Percentiles rank a stretch among this genome's conserved stretches.
Evolutionary conservation across 352 stramenopile genomes (phyloP).

Genomic region (Thalassiosira oceanica): DNA sequence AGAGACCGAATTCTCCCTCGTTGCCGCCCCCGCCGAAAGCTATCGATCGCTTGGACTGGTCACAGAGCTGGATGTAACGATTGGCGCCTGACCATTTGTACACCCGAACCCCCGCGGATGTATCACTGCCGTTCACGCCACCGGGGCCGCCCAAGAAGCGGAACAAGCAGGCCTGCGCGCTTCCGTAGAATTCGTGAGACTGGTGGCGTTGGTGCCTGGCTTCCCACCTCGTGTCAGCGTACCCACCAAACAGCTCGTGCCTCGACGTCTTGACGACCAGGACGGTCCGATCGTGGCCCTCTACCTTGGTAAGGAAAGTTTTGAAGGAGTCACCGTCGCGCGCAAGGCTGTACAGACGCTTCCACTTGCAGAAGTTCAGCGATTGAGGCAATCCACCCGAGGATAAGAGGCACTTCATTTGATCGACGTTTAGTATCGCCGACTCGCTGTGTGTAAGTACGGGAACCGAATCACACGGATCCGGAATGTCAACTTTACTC

Average conservation of each 20-base stretch:
- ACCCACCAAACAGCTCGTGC: slow-evolving; percentile 75
- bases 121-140: neutral
- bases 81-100: slow-evolving; percentile 78
- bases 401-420: too few species aligned
- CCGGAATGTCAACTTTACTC: too few species aligned
- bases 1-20: slow-evolving; percentile 76
- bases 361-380: slow-evolving; percentile 74
- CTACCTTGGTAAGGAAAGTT: slow-evolving; percentile 58
- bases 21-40: slow-evolving; percentile 78
- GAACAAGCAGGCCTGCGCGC: slow-evolving; percentile 65
- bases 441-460: too few species aligned
- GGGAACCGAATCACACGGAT: too few species aligned
- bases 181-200: slow-evolving; percentile 64
- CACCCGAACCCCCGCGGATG: slow-evolving; percentile 11
- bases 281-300: slow-evolving; percentile 50
- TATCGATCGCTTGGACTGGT: slow-evolving; percentile 51
- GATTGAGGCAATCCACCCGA: slow-evolving; percentile 48
- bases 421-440: too few species aligned
- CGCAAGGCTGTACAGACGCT: slow-evolving; percentile 67
- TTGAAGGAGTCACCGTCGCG: slow-evolving; percentile 78
- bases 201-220: slow-evolving; percentile 12
- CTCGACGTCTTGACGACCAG: slow-evolving; percentile 65
- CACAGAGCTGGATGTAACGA: slow-evolving; percentile 78
- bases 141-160: slow-evolving; percentile 21
- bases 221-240: slow-evolving; percentile 67